Conservation (phyloP, 2,329 filamentous ascomycete species). For the Paramyrothecium roridum region DNA sequence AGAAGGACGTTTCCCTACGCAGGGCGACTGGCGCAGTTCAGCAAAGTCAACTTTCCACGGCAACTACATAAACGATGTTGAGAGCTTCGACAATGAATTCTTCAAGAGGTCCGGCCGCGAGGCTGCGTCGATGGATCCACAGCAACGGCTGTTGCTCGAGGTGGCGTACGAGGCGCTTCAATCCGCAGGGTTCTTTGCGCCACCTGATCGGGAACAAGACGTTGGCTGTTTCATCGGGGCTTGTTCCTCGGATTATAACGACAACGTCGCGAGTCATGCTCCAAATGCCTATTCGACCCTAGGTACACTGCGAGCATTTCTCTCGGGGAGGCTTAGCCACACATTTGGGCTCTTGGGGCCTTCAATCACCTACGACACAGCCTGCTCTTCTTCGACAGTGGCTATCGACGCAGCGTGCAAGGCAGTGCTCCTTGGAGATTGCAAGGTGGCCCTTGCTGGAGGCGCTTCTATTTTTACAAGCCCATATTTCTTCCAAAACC, state of each 20-base stretch:
- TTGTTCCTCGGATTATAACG: slow-evolving; percentile 31
- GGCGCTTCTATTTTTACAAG: slow-evolving; percentile 35
- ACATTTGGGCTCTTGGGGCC: slow-evolving; percentile 36
- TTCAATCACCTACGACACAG: slow-evolving; percentile 30
- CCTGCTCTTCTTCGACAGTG: slow-evolving; percentile 32
- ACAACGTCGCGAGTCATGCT: slow-evolving; percentile 32
- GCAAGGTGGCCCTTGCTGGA: slow-evolving; percentile 29
- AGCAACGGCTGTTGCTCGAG: not conserved
- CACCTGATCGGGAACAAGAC: not conserved
- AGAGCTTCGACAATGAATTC: not conserved
- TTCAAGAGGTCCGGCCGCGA: not conserved
- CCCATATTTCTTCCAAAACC: slow-evolving; percentile 14
- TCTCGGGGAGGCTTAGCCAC: slow-evolving; percentile 29
- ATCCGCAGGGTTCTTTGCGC: not conserved
- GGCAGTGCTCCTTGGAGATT: slow-evolving; percentile 25
- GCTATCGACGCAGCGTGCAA: slow-evolving; percentile 30
- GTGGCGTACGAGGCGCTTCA: not conserved
- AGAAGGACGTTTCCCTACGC: too few species aligned
- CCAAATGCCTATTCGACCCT: slow-evolving; percentile 33
- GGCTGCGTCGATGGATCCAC: not conserved
- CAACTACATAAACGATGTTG: not conserved
- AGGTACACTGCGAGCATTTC: slow-evolving; percentile 29
- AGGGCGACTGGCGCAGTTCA: too few species aligned
- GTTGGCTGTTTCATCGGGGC: not conserved
- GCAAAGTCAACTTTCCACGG: too few species aligned